These are phyloP conservation scores for Phaeosphaeria sp. DNA, from an alignment of 2,329 filamentous ascomycete genomes.

Conservation along the genomic window DNA sequence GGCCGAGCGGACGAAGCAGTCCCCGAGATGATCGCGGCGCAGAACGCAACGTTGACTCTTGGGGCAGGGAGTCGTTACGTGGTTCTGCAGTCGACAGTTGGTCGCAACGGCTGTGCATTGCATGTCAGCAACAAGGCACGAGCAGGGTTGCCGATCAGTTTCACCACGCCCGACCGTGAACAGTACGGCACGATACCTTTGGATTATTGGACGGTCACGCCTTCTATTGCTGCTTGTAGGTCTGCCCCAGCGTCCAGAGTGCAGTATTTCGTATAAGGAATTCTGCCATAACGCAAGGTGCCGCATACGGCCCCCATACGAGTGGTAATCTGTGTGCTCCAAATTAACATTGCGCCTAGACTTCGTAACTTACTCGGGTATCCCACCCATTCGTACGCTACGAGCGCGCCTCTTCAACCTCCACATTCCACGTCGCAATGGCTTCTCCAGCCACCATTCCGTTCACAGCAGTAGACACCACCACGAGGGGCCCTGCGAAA, in stretches of 20 bases:
- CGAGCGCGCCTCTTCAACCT: conserved; percentile 32
- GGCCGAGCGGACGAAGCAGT: background rate
- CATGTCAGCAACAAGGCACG: background rate
- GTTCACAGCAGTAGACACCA: conserved; percentile 53
- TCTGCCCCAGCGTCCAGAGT: background rate
- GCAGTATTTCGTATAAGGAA: background rate
- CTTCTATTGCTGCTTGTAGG: background rate
- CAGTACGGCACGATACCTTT: background rate
- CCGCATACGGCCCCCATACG: conserved; percentile 36
- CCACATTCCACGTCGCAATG: conserved; percentile 38
- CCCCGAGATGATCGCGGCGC: background rate
- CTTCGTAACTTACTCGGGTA: conserved; percentile 35
- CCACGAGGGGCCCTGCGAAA: conserved; percentile 32
- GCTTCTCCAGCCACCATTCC: conserved; percentile 42
- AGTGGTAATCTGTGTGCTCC: conserved; percentile 36
- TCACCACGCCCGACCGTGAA: background rate
- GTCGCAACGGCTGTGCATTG: background rate
- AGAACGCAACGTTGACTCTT: background rate
- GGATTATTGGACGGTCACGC: background rate
- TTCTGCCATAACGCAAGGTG: conserved; percentile 28
- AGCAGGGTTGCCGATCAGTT: background rate
- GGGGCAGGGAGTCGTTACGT: background rate
- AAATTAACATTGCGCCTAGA: conserved; percentile 38
- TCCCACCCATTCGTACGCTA: conserved; percentile 43
- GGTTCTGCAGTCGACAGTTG: background rate